These are phyloP conservation scores for Gardenia jasminoides DNA, from an alignment of 257 asterid genomes.

Conservation along the genomic window DNA sequence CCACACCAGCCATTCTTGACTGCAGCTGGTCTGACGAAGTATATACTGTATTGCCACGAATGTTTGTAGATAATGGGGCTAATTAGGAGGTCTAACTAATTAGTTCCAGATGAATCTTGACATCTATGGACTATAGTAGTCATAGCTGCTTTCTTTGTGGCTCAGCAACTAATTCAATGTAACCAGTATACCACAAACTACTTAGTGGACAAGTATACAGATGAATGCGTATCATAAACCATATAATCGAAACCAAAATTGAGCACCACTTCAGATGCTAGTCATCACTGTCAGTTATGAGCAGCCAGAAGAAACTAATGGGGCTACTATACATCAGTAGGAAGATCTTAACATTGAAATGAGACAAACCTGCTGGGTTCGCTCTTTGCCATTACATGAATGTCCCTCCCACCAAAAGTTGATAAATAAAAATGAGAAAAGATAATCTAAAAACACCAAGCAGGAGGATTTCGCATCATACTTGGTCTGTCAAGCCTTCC, in stretches of 20 bases:
- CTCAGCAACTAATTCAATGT: not conserved
- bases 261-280: constrained; percentile 12
- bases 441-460: not conserved
- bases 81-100: too few species aligned
- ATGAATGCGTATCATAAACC: not conserved
- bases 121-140: too few species aligned
- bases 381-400: too few species aligned
- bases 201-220: not conserved
- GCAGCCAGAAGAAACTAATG: not conserved
- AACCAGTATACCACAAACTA: not conserved
- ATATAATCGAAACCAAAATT: not conserved
- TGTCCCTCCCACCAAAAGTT: not conserved
- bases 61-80: too few species aligned
- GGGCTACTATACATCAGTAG: not conserved
- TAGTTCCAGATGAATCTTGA: not conserved
- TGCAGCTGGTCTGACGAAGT: too few species aligned
- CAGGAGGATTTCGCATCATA: not conserved
- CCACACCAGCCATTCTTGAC: too few species aligned
- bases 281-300: not conserved
- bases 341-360: not conserved
- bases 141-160: not conserved
- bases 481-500: constrained; percentile 27
- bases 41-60: too few species aligned
- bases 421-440: too few species aligned
- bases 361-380: not conserved